Evolutionary conservation across 2,329 filamentous ascomycete species (phyloP).

Genomic region (Rutstroemia sp.): DNA sequence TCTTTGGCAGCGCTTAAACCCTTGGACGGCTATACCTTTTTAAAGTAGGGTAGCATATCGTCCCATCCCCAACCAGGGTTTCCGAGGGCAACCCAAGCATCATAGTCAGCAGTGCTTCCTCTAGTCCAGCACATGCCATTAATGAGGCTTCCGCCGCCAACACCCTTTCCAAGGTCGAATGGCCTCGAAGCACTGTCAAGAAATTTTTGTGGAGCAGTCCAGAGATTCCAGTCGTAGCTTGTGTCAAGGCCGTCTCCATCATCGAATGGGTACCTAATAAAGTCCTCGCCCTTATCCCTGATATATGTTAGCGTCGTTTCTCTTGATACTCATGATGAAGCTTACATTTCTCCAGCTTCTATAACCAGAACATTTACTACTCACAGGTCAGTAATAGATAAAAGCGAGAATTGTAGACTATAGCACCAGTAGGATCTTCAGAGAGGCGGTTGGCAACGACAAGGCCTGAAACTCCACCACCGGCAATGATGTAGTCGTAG

Average conservation of each 20-base stretch:
- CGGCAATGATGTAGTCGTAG: conserved; percentile 37
- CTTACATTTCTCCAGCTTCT: conserved; percentile 23
- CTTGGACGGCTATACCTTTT: conserved; percentile 25
- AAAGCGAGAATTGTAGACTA: not conserved
- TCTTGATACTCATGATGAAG: not conserved
- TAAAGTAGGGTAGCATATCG: conserved; percentile 34
- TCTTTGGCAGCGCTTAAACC: not conserved
- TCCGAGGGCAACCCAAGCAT: conserved; percentile 35
- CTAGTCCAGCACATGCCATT: conserved; percentile 33
- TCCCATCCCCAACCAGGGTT: conserved; percentile 33
- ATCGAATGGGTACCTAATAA: conserved; percentile 20
- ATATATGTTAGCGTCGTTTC: not conserved
- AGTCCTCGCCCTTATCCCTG: conserved; percentile 23
- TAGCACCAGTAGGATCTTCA: conserved; percentile 27
- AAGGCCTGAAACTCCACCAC: conserved; percentile 40
- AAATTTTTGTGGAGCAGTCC: conserved; percentile 32
- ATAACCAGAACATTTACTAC: conserved; percentile 22
- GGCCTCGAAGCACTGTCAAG: conserved; percentile 21
- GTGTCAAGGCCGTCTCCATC: conserved; percentile 28
- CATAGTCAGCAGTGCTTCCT: conserved; percentile 24
- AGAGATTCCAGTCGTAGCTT: conserved; percentile 36
- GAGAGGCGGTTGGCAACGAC: conserved; percentile 37
- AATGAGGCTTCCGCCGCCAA: conserved; percentile 34
- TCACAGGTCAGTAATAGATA: not conserved
- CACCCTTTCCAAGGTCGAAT: conserved; percentile 19